These are phyloP conservation scores for Umbelopsis vinacea DNA, from an alignment of 192 early-diverging fungal species.

Conservation along the genomic window DNA sequence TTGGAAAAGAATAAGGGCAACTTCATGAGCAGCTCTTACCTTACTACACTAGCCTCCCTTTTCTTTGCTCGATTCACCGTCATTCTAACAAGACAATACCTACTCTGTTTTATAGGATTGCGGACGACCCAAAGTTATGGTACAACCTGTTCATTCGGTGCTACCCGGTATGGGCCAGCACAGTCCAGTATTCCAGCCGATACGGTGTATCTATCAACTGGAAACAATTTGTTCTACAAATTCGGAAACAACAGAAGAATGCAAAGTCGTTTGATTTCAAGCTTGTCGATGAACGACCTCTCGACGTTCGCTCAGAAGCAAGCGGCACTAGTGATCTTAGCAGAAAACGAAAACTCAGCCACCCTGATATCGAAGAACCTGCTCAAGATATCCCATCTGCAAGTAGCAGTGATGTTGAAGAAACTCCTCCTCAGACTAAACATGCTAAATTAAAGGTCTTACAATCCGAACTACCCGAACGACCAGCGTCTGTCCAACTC, in stretches of 20 bases:
- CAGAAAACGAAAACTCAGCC: constrained; percentile 15
- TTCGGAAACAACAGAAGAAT: constrained; percentile 23
- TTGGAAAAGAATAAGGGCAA: too few relatives aligned
- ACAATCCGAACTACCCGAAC: background rate
- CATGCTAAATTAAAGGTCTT: background rate
- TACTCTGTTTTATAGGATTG: constrained; percentile 18
- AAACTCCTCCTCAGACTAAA: background rate
- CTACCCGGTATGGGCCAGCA: constrained; percentile 27
- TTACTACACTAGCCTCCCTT: background rate
- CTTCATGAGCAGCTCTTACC: background rate
- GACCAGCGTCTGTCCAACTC: constrained; percentile 1
- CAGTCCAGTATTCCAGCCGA: constrained; percentile 23
- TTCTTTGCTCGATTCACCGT: background rate
- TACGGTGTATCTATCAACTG: constrained; percentile 27
- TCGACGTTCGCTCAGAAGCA: background rate
- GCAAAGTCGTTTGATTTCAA: constrained; percentile 21
- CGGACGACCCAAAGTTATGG: constrained; percentile 34
- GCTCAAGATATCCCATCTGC: background rate
- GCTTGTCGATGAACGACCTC: constrained; percentile 3
- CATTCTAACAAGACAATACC: background rate
- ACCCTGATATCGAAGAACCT: constrained; percentile 11
- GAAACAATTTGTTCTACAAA: constrained; percentile 35
- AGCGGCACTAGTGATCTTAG: constrained; percentile 19
- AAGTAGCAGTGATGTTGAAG: constrained; percentile 11
- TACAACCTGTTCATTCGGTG: constrained; percentile 27